A percentile compares a stretch with the other conserved stretches of the same genome.
phyloP scores from a whole-genome alignment of 257 asterid species.

The Rubia yunnanensis region DNA sequence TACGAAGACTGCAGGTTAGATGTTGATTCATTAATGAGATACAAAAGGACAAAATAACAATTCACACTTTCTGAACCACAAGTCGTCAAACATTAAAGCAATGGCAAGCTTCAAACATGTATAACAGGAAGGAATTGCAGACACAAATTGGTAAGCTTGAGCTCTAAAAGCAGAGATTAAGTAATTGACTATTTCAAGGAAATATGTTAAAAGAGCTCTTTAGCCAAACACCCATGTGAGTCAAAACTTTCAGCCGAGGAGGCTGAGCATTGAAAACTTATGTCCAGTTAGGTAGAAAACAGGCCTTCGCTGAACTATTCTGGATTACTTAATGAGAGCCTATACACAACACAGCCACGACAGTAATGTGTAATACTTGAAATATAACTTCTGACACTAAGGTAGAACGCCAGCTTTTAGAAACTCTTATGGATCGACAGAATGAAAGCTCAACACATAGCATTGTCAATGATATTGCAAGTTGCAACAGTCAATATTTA shows the following conservation, averaged over 20 bases:
- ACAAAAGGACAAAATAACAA: neutral
- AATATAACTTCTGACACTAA: no score
- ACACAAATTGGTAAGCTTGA: neutral
- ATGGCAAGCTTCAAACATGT: neutral
- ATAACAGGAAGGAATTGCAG: neutral
- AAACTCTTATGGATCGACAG: neutral
- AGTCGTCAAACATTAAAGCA: neutral
- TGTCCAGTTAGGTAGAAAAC: neutral
- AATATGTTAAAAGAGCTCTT: neutral
- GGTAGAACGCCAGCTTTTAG: neutral
- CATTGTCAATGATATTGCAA: neutral
- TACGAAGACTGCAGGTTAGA: neutral
- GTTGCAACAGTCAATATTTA: neutral
- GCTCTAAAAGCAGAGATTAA: no score
- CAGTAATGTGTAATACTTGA: no score
- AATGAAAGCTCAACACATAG: neutral
- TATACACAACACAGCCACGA: neutral
- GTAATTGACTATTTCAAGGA: neutral
- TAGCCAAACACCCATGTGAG: neutral
- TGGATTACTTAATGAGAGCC: no score
- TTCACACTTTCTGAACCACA: neutral
- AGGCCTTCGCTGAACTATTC: neutral
- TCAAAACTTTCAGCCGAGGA: neutral
- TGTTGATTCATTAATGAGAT: neutral
- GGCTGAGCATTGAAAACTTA: neutral